A percentile compares a stretch with the other conserved stretches of the same genome.
Evolutionary conservation across 169 alveolate genomes (phyloP).

Genomic region (Plasmodium inui): DNA sequence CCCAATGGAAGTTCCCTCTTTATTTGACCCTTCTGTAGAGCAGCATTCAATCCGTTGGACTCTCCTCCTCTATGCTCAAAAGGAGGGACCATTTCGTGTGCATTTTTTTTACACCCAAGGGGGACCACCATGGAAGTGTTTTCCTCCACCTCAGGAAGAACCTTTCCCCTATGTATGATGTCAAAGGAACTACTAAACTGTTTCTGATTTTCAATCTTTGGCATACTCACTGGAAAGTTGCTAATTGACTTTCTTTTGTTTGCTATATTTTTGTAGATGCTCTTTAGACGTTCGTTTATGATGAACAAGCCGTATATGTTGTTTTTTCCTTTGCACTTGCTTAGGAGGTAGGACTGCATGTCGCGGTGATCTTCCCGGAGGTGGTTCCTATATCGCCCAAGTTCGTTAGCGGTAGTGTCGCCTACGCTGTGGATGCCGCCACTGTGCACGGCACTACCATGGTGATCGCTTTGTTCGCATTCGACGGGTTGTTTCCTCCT

Average conservation of each 20-base stretch:
- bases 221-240: slow-evolving; percentile 30
- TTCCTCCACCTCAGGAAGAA: not conserved
- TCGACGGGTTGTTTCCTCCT: not conserved
- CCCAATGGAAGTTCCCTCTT: not conserved
- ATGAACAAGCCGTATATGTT: slow-evolving; percentile 61
- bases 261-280: slow-evolving; percentile 40
- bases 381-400: not conserved
- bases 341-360: slow-evolving; percentile 30
- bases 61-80: not conserved
- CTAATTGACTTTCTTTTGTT: slow-evolving; percentile 43
- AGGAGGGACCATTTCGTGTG: not conserved
- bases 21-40: not conserved
- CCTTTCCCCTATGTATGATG: not conserved
- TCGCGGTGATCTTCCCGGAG: not conserved
- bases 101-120: not conserved
- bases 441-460: not conserved
- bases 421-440: not conserved
- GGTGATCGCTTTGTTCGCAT: not conserved
- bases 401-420: not conserved
- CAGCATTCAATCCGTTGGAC: not conserved
- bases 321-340: slow-evolving; percentile 31
- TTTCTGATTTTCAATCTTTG: slow-evolving; percentile 20
- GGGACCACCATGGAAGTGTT: not conserved
- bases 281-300: slow-evolving; percentile 49
- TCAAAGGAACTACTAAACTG: slow-evolving; percentile 31